A percentile compares a stretch with the other conserved stretches of the same genome.
Conservation (phyloP, 495 filamentous ascomycete genomes). For the Extremus antarcticus region DNA sequence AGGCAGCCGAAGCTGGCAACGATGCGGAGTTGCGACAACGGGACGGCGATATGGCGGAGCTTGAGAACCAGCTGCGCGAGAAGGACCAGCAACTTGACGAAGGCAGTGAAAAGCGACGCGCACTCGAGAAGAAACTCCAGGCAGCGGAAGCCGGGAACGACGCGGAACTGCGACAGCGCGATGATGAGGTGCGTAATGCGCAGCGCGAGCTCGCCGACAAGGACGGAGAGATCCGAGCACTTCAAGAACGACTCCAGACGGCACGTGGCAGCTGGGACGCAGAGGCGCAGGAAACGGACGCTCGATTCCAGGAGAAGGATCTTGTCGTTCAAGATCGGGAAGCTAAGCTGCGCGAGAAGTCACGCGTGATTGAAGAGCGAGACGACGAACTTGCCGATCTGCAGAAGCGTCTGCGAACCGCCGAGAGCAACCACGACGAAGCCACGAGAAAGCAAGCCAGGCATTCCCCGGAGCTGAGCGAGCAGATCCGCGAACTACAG, state of each 20-base stretch:
- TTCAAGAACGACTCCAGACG: constrained; percentile 20
- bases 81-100: constrained; percentile 21
- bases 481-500: constrained; percentile 19
- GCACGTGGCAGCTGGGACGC: constrained; percentile 21
- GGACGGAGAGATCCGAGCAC: constrained; percentile 16
- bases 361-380: constrained; percentile 16
- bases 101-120: constrained; percentile 21
- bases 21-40: constrained; percentile 13
- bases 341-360: constrained; percentile 17
- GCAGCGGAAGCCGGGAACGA: constrained; percentile 4
- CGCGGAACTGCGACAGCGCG: constrained; percentile 13
- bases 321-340: constrained; percentile 16
- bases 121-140: constrained; percentile 16
- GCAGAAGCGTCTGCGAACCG: constrained; percentile 15
- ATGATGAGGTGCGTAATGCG: constrained; percentile 15
- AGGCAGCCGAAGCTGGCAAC: constrained; percentile 3
- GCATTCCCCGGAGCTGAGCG: constrained; percentile 13
- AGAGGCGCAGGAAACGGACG: constrained; percentile 18
- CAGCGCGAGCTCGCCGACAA: constrained; percentile 17
- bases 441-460: constrained; percentile 13
- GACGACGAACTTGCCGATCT: constrained; percentile 17
- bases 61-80: constrained; percentile 20
- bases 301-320: constrained; percentile 19
- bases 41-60: constrained; percentile 17
- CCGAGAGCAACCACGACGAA: constrained; percentile 12